Evolutionary conservation across 176 grass and related monocot species (phyloP).

Genomic region (Avena atlantica): DNA sequence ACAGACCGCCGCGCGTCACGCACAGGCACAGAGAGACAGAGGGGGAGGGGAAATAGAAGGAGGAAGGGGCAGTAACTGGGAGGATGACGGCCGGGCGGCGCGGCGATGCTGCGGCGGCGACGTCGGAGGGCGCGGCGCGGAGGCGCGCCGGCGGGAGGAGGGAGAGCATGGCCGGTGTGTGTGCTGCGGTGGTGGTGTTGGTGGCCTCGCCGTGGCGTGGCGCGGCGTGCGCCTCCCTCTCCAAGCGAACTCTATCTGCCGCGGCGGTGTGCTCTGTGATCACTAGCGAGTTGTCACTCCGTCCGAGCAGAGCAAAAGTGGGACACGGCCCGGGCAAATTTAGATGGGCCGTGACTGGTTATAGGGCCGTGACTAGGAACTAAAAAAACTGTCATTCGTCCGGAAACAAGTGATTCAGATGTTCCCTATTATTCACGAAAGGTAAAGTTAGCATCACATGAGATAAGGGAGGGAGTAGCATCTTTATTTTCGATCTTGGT

Average conservation of each 20-base stretch:
- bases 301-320: neutral
- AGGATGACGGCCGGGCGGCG: constrained; percentile 76
- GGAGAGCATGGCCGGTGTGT: constrained; percentile 52
- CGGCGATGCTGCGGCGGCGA: neutral
- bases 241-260: constrained; percentile 38
- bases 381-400: no score
- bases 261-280: neutral
- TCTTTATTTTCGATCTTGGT: no score
- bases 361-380: no score
- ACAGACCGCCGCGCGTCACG: constrained; percentile 42
- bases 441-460: no score
- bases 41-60: no score
- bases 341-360: neutral
- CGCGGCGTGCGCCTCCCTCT: constrained; percentile 46
- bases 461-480: no score
- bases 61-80: constrained; percentile 51
- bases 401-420: no score
- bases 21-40: neutral
- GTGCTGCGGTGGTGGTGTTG: neutral
- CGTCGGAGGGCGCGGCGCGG: neutral
- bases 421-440: no score
- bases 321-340: neutral
- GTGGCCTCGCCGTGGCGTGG: constrained; percentile 50
- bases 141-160: constrained; percentile 38
- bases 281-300: neutral